Evolutionary conservation across 116 monocot genomes (phyloP).

Genomic region (Cymodocea nodosa): DNA sequence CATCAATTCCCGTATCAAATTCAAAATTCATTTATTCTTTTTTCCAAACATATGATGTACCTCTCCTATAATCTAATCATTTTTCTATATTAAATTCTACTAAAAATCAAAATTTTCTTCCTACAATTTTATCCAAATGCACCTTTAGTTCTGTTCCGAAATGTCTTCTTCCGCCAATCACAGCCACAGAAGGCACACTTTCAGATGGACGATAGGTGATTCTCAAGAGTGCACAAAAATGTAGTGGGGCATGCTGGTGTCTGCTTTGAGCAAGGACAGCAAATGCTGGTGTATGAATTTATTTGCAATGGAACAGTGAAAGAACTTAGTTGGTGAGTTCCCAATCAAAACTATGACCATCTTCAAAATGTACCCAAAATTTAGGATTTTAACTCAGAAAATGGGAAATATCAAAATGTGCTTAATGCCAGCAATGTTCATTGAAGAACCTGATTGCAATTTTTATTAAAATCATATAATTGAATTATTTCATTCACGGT

Average conservation of each 20-base stretch:
- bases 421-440: not conserved
- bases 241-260: conserved; percentile 49
- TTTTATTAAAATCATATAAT: not conserved
- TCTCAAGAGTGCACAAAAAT: conserved; percentile 57
- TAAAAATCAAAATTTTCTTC: no score
- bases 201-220: conserved; percentile 36
- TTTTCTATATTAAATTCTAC: no score
- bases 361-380: no score
- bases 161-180: no score
- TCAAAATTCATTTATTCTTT: no score
- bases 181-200: conserved; percentile 36
- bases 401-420: not conserved
- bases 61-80: no score
- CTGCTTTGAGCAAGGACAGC: conserved; percentile 55
- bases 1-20: no score
- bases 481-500: not conserved
- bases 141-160: no score
- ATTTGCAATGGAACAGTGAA: conserved; percentile 42
- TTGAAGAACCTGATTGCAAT: not conserved
- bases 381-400: not conserved
- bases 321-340: conserved; percentile 36
- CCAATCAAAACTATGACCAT: no score
- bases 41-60: no score
- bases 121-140: no score
- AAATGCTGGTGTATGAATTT: conserved; percentile 58